Evolutionary conservation across 495 filamentous ascomycete species (phyloP).

Genomic region (Peziza echinospora): DNA sequence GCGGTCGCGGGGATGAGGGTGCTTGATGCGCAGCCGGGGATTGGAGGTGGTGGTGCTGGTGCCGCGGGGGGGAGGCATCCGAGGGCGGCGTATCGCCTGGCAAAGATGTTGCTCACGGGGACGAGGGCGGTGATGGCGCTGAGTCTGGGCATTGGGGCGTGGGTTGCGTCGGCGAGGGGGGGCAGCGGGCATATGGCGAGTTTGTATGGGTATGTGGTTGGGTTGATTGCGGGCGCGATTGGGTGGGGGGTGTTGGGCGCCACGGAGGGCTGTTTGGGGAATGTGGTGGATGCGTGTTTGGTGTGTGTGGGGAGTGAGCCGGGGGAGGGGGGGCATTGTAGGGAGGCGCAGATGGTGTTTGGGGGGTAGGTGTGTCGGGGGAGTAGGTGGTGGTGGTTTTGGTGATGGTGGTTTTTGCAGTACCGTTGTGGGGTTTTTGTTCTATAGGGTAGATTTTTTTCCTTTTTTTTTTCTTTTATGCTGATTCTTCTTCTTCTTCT

Average conservation of each 20-base stretch:
- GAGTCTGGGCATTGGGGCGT: constrained; percentile 81
- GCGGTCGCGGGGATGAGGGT: constrained; percentile 59
- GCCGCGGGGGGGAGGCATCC: constrained; percentile 23
- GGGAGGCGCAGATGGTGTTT: constrained; percentile 44
- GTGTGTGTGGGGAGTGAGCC: constrained; percentile 88
- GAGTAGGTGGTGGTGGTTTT: no score
- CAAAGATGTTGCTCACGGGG: constrained; percentile 78
- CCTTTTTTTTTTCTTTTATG: no score
- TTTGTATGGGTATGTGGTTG: constrained; percentile 85
- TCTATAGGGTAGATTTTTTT: no score
- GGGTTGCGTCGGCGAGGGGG: constrained; percentile 75
- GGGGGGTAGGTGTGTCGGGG: constrained; percentile 28
- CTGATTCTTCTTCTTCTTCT: no score
- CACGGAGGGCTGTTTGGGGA: constrained; percentile 78
- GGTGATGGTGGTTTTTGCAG: no score
- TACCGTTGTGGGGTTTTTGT: no score
- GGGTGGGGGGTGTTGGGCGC: constrained; percentile 91
- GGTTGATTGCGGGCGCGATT: constrained; percentile 72
- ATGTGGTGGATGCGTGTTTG: constrained; percentile 76
- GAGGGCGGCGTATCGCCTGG: constrained; percentile 50
- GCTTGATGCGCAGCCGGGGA: constrained; percentile 37
- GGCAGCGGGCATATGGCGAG: constrained; percentile 39
- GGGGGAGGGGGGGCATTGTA: constrained; percentile 22
- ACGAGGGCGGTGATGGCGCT: constrained; percentile 74
- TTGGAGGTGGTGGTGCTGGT: no score